phyloP scores from a whole-genome alignment of 2,329 filamentous ascomycete genomes.

The Diaporthe ampelina region DNA sequence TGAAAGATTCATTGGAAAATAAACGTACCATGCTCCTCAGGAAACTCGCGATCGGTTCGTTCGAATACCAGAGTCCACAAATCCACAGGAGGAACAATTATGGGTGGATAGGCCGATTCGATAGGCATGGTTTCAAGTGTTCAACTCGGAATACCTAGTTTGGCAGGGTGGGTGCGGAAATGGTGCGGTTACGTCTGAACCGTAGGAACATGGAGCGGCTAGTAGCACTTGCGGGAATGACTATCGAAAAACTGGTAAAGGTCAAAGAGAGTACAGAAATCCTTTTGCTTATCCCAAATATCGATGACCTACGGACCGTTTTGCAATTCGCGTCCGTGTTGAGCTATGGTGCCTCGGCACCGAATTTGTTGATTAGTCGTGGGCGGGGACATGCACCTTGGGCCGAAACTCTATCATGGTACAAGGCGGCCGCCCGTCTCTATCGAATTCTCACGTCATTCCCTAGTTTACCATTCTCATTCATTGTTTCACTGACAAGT shows the following conservation, averaged over 20 bases:
- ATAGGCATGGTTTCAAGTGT: conserved; percentile 7
- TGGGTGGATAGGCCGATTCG: neutral
- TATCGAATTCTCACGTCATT: neutral
- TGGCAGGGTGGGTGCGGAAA: neutral
- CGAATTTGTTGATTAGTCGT: conserved; percentile 11
- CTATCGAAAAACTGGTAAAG: no score
- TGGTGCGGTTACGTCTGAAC: neutral
- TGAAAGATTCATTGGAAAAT: neutral
- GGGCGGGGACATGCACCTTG: no score
- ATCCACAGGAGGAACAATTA: neutral
- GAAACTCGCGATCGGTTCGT: conserved; percentile 6
- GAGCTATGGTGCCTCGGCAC: conserved; percentile 6
- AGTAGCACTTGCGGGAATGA: neutral
- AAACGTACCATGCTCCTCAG: conserved; percentile 13
- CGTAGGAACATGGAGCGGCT: neutral
- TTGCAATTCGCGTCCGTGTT: neutral
- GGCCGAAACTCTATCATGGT: neutral
- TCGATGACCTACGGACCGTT: neutral
- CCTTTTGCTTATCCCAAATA: neutral
- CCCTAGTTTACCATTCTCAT: neutral
- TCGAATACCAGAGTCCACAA: neutral
- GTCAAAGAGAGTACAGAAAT: neutral
- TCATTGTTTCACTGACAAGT: neutral
- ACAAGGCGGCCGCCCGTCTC: neutral
- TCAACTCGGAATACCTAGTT: neutral